Percentiles rank a stretch among this genome's conserved stretches.
These are phyloP conservation scores for Phytophthora kernoviae DNA, from an alignment of 352 stramenopile genomes.

Conservation along the genomic window DNA sequence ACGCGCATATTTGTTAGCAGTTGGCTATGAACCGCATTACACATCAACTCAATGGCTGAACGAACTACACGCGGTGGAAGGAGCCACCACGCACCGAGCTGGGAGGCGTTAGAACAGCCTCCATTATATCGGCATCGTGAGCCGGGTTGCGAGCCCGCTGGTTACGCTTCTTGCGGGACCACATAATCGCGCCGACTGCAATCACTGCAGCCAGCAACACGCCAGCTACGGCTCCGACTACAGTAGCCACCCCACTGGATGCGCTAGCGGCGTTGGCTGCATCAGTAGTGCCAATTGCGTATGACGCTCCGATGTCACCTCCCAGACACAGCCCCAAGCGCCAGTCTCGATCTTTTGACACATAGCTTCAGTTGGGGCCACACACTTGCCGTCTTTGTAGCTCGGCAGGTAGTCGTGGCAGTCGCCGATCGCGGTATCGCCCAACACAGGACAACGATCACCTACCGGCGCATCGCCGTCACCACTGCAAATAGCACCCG, in stretches of 20 bases:
- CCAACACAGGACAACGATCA: constrained; percentile 47
- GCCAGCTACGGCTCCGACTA: constrained; percentile 4
- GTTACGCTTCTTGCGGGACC: constrained; percentile 19
- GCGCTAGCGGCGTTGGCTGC: background rate
- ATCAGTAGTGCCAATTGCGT: constrained; percentile 16
- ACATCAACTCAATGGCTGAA: constrained; percentile 1
- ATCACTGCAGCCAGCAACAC: constrained; percentile 11
- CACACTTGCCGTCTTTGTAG: constrained; percentile 48
- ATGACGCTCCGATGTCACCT: constrained; percentile 8
- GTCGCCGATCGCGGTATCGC: constrained; percentile 50
- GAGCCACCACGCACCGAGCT: constrained; percentile 3
- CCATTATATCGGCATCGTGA: background rate
- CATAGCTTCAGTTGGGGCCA: constrained; percentile 41
- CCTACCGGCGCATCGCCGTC: constrained; percentile 37
- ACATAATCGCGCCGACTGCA: constrained; percentile 9
- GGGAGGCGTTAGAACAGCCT: constrained; percentile 13
- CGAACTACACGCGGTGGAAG: constrained; percentile 27
- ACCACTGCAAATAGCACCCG: constrained; percentile 54
- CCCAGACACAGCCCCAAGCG: constrained; percentile 61
- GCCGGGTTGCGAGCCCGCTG: background rate
- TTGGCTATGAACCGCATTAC: constrained; percentile 7
- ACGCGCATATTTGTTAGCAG: background rate
- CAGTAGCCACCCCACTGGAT: background rate
- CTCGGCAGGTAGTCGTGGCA: constrained; percentile 53
- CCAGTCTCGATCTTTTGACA: constrained; percentile 58